phyloP scores from a whole-genome alignment of 306 rosid species.

The Lupinus albus region DNA sequence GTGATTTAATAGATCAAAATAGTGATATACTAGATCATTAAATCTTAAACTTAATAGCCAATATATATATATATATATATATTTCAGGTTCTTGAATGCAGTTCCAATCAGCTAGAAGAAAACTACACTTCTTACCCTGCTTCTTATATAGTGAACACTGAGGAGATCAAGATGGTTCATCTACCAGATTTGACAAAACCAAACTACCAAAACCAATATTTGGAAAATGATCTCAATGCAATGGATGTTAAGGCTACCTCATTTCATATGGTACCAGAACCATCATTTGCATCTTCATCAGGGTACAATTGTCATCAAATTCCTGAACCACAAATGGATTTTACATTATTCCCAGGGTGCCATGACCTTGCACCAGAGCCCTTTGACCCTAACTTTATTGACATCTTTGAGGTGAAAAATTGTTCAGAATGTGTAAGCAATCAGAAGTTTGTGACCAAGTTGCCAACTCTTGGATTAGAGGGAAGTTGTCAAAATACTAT shows the following conservation, averaged over 20 bases:
- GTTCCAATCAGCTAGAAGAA: constrained; percentile 43
- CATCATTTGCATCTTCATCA: constrained; percentile 48
- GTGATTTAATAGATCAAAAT: too few relatives aligned
- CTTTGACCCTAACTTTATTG: constrained; percentile 24
- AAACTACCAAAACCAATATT: constrained; percentile 38
- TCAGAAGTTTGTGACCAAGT: constrained; percentile 36
- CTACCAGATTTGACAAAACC: constrained; percentile 46
- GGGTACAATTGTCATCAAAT: constrained; percentile 42
- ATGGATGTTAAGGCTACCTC: constrained; percentile 39
- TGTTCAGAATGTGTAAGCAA: constrained; percentile 29
- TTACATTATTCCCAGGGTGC: constrained; percentile 42
- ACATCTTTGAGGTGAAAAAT: constrained; percentile 40
- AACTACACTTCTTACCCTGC: constrained; percentile 20
- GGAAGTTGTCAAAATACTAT: constrained; percentile 35
- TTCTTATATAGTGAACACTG: constrained; percentile 39
- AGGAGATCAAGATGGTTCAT: constrained; percentile 44
- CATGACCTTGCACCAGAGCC: constrained; percentile 39
- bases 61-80: constrained; percentile 7
- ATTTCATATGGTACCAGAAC: constrained; percentile 41
- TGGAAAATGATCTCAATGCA: constrained; percentile 33
- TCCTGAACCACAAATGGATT: constrained; percentile 45
- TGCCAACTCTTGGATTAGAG: constrained; percentile 41
- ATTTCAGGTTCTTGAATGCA: constrained; percentile 52
- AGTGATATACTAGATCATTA: too few relatives aligned
- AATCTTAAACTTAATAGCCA: background rate